These are phyloP conservation scores for Plantago coronopus DNA, from an alignment of 305 asterid genomes.

Conservation along the genomic window DNA sequence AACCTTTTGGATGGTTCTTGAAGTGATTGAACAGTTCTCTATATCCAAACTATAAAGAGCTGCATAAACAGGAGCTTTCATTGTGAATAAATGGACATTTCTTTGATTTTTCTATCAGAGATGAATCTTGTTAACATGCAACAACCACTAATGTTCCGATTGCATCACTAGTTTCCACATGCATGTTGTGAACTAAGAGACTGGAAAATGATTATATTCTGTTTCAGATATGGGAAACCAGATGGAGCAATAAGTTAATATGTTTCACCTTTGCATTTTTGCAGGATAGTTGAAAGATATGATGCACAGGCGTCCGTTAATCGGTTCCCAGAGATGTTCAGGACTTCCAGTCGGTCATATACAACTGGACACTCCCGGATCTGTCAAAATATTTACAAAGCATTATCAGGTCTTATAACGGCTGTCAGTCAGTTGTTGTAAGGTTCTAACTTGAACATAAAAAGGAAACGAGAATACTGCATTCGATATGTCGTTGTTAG, in stretches of 20 bases:
- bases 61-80: slow-evolving; percentile 35
- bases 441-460: too few species aligned
- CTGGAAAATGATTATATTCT: too few species aligned
- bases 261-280: slow-evolving; percentile 67
- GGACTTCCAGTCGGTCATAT: slow-evolving; percentile 78
- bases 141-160: slow-evolving; percentile 8
- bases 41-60: slow-evolving; percentile 84
- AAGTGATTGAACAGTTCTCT: slow-evolving; percentile 81
- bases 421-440: too few species aligned
- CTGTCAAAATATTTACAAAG: slow-evolving; percentile 27
- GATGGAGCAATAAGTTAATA: slow-evolving; percentile 17
- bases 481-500: neutral
- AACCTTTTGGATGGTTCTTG: slow-evolving; percentile 78
- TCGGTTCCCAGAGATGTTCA: slow-evolving; percentile 79
- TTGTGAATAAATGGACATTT: slow-evolving; percentile 10
- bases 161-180: slow-evolving; percentile 10
- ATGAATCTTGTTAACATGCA: neutral
- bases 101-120: slow-evolving; percentile 13
- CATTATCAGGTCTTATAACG: too few species aligned
- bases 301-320: slow-evolving; percentile 89
- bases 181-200: slow-evolving; percentile 16
- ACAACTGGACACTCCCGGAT: slow-evolving; percentile 76
- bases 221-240: slow-evolving; percentile 10
- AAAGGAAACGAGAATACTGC: too few species aligned
- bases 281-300: slow-evolving; percentile 69